Evolutionary conservation across 257 asterid genomes (phyloP).

Genomic region (Nemophila menziesii): DNA sequence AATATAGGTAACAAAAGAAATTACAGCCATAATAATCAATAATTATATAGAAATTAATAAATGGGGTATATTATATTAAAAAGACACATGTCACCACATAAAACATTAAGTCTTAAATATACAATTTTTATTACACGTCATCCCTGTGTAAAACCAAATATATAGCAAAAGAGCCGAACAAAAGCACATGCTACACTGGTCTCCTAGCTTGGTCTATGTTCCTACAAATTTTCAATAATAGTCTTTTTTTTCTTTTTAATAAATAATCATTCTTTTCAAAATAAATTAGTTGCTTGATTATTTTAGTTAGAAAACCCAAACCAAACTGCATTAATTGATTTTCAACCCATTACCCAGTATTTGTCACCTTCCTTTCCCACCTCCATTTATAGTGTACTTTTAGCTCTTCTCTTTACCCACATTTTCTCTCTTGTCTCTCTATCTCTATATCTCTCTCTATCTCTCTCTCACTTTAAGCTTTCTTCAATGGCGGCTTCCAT

Average conservation of each 20-base stretch:
- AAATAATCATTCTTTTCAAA: neutral
- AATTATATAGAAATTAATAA: too few species aligned
- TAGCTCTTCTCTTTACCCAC: conserved; percentile 22
- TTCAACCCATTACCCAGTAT: conserved; percentile 20
- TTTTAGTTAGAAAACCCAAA: conserved; percentile 2
- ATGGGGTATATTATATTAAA: too few species aligned
- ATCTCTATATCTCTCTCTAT: conserved; percentile 9
- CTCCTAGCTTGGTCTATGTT: conserved; percentile 14
- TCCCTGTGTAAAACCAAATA: conserved; percentile 13
- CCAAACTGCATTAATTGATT: conserved; percentile 32
- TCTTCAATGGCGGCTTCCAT: conserved; percentile 45
- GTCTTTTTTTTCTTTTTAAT: neutral
- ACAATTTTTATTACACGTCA: conserved; percentile 14
- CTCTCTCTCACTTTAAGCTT: conserved; percentile 15
- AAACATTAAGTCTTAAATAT: too few species aligned
- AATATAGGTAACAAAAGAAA: too few species aligned
- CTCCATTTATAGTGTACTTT: conserved; percentile 53
- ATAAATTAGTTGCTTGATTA: conserved; percentile 1
- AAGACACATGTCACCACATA: too few species aligned
- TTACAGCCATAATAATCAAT: too few species aligned
- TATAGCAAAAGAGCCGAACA: conserved; percentile 50
- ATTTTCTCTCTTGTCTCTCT: conserved; percentile 9
- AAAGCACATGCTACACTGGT: conserved; percentile 59
- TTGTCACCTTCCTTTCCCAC: conserved; percentile 35
- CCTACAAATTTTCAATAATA: neutral